phyloP scores from a whole-genome alignment of 1,284 basidiomycete genomes.

The Sphaerobolus stellatus region DNA sequence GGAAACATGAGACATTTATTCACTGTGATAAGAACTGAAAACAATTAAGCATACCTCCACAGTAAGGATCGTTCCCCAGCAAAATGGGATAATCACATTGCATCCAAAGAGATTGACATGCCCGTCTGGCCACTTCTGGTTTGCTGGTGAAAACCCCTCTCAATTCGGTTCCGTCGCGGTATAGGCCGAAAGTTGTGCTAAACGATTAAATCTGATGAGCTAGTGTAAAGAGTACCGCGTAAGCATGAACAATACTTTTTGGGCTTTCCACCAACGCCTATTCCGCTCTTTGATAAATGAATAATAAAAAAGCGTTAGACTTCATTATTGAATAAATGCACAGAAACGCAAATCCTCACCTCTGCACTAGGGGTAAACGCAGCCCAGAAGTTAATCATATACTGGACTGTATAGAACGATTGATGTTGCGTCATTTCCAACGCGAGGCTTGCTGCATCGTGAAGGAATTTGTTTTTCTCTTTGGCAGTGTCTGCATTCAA shows the following conservation, averaged over 20 bases:
- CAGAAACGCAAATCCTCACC: constrained; percentile 40
- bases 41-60: constrained; percentile 53
- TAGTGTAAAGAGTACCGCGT: background rate
- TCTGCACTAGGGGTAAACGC: constrained; percentile 74
- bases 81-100: constrained; percentile 79
- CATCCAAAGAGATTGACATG: constrained; percentile 62
- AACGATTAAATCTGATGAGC: background rate
- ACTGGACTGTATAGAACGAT: constrained; percentile 74
- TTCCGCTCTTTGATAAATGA: constrained; percentile 58
- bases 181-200: constrained; percentile 77
- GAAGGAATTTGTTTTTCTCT: constrained; percentile 67
- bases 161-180: constrained; percentile 77
- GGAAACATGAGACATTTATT: too few species aligned
- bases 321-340: constrained; percentile 4
- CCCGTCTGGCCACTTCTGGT: constrained; percentile 63
- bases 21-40: background rate
- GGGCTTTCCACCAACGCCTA: constrained; percentile 67
- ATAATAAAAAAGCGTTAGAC: too few species aligned
- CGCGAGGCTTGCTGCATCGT: constrained; percentile 66
- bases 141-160: constrained; percentile 74
- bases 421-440: constrained; percentile 70
- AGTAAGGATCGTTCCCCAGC: constrained; percentile 77
- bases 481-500: constrained; percentile 50
- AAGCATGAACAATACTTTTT: constrained; percentile 51
- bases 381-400: constrained; percentile 81